phyloP scores from a whole-genome alignment of 306 rosid species.

The Trifolium repens region DNA sequence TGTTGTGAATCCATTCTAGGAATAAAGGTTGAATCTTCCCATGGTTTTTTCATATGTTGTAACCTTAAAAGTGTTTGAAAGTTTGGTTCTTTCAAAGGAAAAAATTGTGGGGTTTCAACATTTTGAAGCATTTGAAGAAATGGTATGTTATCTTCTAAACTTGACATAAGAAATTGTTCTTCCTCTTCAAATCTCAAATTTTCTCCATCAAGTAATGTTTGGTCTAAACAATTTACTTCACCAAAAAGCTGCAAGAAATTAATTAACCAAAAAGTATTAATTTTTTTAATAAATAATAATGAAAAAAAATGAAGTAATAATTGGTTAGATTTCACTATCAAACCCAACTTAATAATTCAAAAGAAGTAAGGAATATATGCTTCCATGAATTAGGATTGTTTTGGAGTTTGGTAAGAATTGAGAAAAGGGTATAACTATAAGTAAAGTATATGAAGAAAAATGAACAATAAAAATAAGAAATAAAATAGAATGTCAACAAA shows the following conservation, averaged over 20 bases:
- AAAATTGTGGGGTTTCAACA: constrained; percentile 63
- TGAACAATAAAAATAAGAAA: constrained; percentile 38
- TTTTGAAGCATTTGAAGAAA: constrained; percentile 87
- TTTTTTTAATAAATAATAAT: neutral
- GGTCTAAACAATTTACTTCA: constrained; percentile 59
- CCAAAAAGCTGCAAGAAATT: constrained; percentile 63
- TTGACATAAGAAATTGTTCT: constrained; percentile 43
- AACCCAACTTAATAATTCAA: constrained; percentile 25
- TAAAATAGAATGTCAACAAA: constrained; percentile 47
- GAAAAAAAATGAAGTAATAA: neutral
- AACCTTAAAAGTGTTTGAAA: constrained; percentile 76
- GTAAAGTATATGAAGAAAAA: constrained; percentile 34
- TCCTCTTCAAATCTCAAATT: constrained; percentile 55
- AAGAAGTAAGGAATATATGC: constrained; percentile 45
- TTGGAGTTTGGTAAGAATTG: constrained; percentile 39
- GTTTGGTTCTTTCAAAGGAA: constrained; percentile 65
- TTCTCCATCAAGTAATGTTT: constrained; percentile 48
- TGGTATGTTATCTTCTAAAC: constrained; percentile 71
- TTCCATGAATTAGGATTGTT: constrained; percentile 39
- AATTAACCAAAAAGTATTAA: constrained; percentile 23
- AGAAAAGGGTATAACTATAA: constrained; percentile 17
- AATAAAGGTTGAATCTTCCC: constrained; percentile 40
- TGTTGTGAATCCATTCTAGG: constrained; percentile 56
- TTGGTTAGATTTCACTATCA: constrained; percentile 42
- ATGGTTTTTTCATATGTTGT: constrained; percentile 66